Evolutionary conservation across 495 filamentous ascomycete genomes (phyloP), one percentile per base, ranked within the genome.

Genomic region (Penicillium turbatum): DNA sequence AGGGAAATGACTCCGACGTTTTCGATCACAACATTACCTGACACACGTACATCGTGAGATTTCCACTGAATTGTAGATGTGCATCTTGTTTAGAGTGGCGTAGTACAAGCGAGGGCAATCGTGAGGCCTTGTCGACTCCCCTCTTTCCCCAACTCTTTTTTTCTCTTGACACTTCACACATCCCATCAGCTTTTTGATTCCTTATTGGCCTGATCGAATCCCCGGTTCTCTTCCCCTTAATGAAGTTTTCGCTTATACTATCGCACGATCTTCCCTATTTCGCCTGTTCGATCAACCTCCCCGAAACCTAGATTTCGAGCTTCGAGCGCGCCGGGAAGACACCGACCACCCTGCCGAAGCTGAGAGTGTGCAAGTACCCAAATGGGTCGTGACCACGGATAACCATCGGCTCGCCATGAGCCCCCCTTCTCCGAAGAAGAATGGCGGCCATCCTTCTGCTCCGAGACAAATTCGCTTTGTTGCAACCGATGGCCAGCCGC

Each of bases 401-500:
- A 63, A 72, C 26, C 39, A 51, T 53, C 46, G 64, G 74, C 74
- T 77, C 71, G 74, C 65, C 47, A 77, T 77, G 74, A 75, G 74
- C 71, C 58, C 60, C 51, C 65, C 70, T 66, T 72, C 72, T 64
- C 65, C 74, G 49, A 68, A 69, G 66, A 77, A 75, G 51, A 64
- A 56, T 53, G 62, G 65, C 64, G 70, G 64, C 60, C 66, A 53
- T 64, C 49, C 64, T 57, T 64, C 69, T 49, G 66, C 61, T 44
- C 73, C 63, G 30, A 73, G 73, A 54, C 75, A 77, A 63, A 88
- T 92, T 48, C 83, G 88, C 58, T 91, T 91, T 67, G 86, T 92
- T 56, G 84, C 87, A 50, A 89, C 87, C 60, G 85, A 90, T 69
- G 88, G 87, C 54, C 86, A 88, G 56, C 88, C 87, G 42, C 86